Base-by-base conservation (phyloP, 2,329 filamentous ascomycete species). In the Stagonosporopsis tanaceti region DNA sequence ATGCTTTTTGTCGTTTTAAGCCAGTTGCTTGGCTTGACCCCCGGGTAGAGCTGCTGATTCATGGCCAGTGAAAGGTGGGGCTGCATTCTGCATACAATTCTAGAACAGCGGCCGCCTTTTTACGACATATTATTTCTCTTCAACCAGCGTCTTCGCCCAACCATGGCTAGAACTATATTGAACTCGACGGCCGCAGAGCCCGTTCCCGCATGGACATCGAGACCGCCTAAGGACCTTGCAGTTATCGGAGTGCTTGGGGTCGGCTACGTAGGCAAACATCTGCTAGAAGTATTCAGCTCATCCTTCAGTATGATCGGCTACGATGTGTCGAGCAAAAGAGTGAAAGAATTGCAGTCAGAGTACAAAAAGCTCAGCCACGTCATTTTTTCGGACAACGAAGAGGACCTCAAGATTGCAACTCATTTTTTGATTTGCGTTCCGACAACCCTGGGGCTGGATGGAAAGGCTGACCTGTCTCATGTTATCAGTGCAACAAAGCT, bases 381-480 rank as follows among this genome's bases (percentile, higher is more conserved):
- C 30, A 12, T 34, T 1, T 46, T 47, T 17, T 56, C 50, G 2
- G 56, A 53, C 3, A 72, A 75, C 27, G 63, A 78, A 7, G 62
- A 60, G 9, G 74, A 78, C 12, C 73, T 85, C 14, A 62, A 68
- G 3, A 58, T 66, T 30, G 83, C 80, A 8, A 83, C 80, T 0
- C 82, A 85, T 66, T 83, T 84, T 50, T 78, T 85, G 35, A 82
- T 85, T 57, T 79, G 82, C 0, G 83, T 85, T 2, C 84, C 84
- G 1, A 85, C 84, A 0, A 76, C 82, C 1, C 74, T 85, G 7
- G 73, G 75, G 4, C 71, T 76, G 0, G 78, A 84, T 66, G 79
- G 79, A 61, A 77, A 75, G 3, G 77, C 85, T 57, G 80, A 85
- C 60, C 77, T 79, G 1, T 80, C 81, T 1, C 81, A 79, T 61